Conservation (phyloP, 148 eudicot species). For the Gaultheria prostrata region DNA sequence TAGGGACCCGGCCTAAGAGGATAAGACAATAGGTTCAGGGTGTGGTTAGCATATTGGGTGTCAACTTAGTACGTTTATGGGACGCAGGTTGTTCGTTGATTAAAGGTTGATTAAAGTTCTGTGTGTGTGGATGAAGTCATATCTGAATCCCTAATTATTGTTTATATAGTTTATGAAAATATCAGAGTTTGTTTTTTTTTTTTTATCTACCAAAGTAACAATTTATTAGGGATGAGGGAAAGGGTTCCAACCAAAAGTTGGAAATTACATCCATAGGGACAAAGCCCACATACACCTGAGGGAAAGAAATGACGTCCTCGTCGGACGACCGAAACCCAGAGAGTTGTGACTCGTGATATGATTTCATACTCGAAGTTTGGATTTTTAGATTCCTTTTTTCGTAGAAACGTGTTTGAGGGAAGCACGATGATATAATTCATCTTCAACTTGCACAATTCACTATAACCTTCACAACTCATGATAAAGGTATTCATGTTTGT, state of each 20-base stretch:
- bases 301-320: too few species aligned
- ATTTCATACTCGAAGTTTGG: not conserved
- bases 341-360: not conserved
- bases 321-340: too few species aligned
- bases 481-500: not conserved
- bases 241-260: too few species aligned
- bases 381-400: not conserved
- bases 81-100: not conserved
- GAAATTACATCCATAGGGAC: too few species aligned
- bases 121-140: not conserved
- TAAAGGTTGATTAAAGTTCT: not conserved
- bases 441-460: not conserved
- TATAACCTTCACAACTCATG: not conserved
- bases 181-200: too few species aligned
- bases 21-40: not conserved
- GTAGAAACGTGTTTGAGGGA: not conserved
- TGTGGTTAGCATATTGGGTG: not conserved
- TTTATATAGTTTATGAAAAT: not conserved
- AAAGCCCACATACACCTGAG: too few species aligned
- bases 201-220: too few species aligned
- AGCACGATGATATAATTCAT: not conserved
- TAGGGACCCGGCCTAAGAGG: not conserved
- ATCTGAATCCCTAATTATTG: not conserved
- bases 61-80: not conserved
- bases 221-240: too few species aligned